Conservation (phyloP, 2,329 filamentous ascomycete genomes). For the Penicillium concentricum region DNA sequence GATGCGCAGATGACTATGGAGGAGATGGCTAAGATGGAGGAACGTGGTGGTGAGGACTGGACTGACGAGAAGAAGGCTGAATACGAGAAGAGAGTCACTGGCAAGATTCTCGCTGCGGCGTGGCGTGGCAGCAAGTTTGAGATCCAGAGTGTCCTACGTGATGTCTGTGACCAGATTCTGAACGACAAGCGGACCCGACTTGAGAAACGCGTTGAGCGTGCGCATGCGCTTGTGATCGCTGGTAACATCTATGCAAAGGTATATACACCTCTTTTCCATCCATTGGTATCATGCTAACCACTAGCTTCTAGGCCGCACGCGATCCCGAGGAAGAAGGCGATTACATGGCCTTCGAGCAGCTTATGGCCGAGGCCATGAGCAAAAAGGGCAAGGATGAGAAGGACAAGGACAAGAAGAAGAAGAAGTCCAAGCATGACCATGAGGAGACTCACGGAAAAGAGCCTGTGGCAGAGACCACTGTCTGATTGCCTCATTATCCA, state of each 20-base stretch:
- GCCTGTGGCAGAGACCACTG: conserved; percentile 12
- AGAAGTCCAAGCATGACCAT: conserved; percentile 46
- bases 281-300: conserved; percentile 11
- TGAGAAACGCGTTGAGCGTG: conserved; percentile 83
- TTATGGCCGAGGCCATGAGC: conserved; percentile 91
- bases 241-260: conserved; percentile 90
- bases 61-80: conserved; percentile 96
- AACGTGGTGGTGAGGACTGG: conserved; percentile 94
- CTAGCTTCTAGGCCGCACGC: conserved; percentile 66
- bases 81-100: conserved; percentile 92
- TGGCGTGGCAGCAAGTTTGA: conserved; percentile 97
- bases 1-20: conserved; percentile 98
- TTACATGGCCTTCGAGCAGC: conserved; percentile 97
- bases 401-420: conserved; percentile 67
- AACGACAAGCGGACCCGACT: conserved; percentile 75
- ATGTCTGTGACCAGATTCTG: conserved; percentile 88
- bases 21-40: conserved; percentile 95
- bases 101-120: conserved; percentile 94
- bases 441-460: conserved; percentile 15
- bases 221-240: conserved; percentile 82
- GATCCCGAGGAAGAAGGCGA: conserved; percentile 96
- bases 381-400: conserved; percentile 87
- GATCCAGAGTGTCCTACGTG: conserved; percentile 91
- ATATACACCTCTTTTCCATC: conserved; percentile 28
- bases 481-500: conserved; percentile 8